Base-by-base conservation (phyloP, 75 land plant genomes). In the Cupressus sempervirens region DNA sequence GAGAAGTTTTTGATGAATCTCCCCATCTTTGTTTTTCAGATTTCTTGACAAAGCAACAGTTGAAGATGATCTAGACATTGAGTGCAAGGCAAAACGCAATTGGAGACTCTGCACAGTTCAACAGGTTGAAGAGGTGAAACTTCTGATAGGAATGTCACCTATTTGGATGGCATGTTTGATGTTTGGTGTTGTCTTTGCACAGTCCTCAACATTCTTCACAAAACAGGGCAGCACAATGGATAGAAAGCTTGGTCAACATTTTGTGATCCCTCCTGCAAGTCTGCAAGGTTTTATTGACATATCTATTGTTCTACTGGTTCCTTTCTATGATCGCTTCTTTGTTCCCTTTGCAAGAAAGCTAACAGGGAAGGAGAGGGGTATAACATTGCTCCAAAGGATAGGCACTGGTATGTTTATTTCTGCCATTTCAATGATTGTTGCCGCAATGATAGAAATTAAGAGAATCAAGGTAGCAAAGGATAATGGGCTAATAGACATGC, bases 181-280 rank as follows among this genome's bases (percentile, higher is more conserved):
- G 85, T 96, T 94, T 56, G 96, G 95, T 0, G 93, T 94, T 34
- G 91, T 94, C 29, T 92, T 96, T 83, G 95, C 95, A 62, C 98
- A 92, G 72, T 92, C 96, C 3, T 84, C 91, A 3, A 97, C 99
- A 0, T 92, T 96, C 86, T 97, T 96, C 89, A 92, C 92, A 1
- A 91, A 94, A 46, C 99, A 97, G 87, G 99, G 96, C 35, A 86
- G 86, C 85, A 86, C 93, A 38, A 93, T 97, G 95, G 82, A 91
- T 82, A 86, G 93, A n/a, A 91, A 83, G 82, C 73, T 97, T 0
- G 96, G 94, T 0, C 74, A 56, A 7, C 34, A 62, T 65, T 94
- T 97, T 87, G 65, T 88, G 56, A 90, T 97, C 88, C 99, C 99
- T 40, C 94, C 99, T 7, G 99, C 99, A 0, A 90, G 93, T 1